These are phyloP conservation scores for Capsaspora owczarzaki DNA, from an alignment of 78 protist species.

Conservation along the genomic window DNA sequence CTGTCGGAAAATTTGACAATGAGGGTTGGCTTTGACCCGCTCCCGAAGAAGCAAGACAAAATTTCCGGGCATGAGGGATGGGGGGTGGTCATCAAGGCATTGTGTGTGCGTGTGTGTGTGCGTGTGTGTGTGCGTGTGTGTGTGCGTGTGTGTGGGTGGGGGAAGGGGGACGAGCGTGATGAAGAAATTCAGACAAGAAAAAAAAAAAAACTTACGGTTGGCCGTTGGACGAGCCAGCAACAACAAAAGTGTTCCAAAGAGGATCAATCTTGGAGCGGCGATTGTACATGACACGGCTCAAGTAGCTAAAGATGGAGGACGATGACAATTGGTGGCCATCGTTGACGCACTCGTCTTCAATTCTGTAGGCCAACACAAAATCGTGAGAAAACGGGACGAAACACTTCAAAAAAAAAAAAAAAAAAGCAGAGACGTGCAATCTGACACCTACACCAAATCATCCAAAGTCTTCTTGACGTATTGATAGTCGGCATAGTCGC, in stretches of 20 bases:
- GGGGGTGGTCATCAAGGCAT: too few species aligned
- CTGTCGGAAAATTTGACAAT: too few species aligned
- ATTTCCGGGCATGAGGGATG: too few species aligned
- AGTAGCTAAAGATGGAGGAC: slow-evolving; percentile 48
- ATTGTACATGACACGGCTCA: slow-evolving; percentile 72
- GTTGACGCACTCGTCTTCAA: neutral
- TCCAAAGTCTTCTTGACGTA: slow-evolving; percentile 40
- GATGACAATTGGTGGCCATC: slow-evolving; percentile 46
- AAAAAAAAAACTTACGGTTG: slow-evolving; percentile 33
- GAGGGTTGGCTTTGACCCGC: too few species aligned
- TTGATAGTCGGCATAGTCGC: slow-evolving; percentile 88
- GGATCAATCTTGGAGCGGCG: slow-evolving; percentile 72
- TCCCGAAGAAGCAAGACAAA: neutral
- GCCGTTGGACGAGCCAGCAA: slow-evolving; percentile 58
- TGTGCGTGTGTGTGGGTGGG: too few species aligned
- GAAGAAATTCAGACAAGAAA: too few species aligned
- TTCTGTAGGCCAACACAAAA: neutral
- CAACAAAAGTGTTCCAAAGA: slow-evolving; percentile 61
- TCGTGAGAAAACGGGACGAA: neutral
- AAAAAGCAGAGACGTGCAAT: neutral
- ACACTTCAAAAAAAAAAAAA: neutral
- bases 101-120: too few species aligned
- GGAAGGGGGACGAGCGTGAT: too few species aligned
- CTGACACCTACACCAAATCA: slow-evolving; percentile 35
- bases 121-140: too few species aligned